Percentiles rank a stretch among this genome's conserved stretches.
Evolutionary conservation across 306 rosid species (phyloP).

Genomic region (Pyrus bretschneideri): DNA sequence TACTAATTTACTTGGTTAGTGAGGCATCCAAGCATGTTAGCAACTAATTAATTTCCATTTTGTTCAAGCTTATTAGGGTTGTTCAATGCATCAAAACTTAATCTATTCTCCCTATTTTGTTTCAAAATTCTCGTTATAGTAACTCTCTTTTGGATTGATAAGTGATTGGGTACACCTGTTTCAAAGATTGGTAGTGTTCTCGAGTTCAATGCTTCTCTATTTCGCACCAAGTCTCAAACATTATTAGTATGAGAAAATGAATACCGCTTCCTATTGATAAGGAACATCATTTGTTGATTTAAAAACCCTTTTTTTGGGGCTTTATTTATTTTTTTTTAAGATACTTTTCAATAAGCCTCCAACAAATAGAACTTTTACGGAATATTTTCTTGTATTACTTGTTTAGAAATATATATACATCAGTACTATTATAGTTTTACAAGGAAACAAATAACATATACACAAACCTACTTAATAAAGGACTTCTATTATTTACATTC

Average conservation of each 20-base stretch:
- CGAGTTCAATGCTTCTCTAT: too few relatives aligned
- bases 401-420: too few relatives aligned
- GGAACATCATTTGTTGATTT: neutral
- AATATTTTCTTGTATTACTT: too few relatives aligned
- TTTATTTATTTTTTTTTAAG: neutral
- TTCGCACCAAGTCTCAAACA: neutral
- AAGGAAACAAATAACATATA: too few relatives aligned
- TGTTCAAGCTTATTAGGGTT: neutral
- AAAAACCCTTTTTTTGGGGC: neutral
- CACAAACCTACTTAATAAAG: too few relatives aligned
- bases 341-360: neutral
- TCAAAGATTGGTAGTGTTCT: neutral
- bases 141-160: neutral
- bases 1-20: neutral
- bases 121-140: neutral
- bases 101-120: neutral
- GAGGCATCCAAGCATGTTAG: neutral
- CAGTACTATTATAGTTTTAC: too few relatives aligned
- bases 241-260: too few relatives aligned
- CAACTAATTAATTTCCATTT: neutral
- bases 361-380: too few relatives aligned
- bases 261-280: neutral
- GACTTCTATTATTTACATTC: too few relatives aligned
- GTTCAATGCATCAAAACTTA: neutral
- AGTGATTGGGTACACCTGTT: too few relatives aligned